Evolutionary conservation across 345 rosid species (phyloP), one percentile per base, ranked within the genome.

Genomic region (Sonneratia caseolaris): DNA sequence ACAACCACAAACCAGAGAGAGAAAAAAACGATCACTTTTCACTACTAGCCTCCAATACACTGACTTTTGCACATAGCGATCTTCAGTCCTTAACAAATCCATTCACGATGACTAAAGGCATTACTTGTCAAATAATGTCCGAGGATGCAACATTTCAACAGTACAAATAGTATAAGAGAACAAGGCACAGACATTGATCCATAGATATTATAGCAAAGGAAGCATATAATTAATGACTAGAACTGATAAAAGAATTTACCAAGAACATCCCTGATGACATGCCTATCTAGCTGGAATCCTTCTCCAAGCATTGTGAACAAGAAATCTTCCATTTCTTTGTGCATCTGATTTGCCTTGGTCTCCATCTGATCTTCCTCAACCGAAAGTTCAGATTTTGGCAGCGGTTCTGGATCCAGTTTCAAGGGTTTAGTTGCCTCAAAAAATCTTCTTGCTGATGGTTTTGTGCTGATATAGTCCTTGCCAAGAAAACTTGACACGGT

Each of bases 291-390:
- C 78, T 70, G 74, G 72, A 82, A 84, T 47, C 88, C 91, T 65
- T 73, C 80, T 67, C 84, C 89, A 14, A 85, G 84, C 81, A 85
- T 71, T 77, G 78, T 82, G 80, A 82, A 75, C 66, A 85, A 72
- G 75, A 87, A 82, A 65, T 79, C 84, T 72, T 82, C 87, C 73
- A 78, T 79, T 48, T 85, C 82, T 71, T 81, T 78, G 8, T 71
- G 83, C 79, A 82, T 69, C 68, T 9, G 49, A 14, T 76, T 71
- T 42, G 75, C 74, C 69, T 55, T 82, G 43, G 73, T 22, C 22
- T 64, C 67, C 59, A 65, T 66, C 12, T 5, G 43, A 37, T 75
- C 49, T 62, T 32, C 37, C 62, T 71, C 77, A 35, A 71, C 75
- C 81, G 82, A 78, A 66, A 78, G 59, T 70, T 37, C 81, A 71